These are phyloP conservation scores for Fragaria vesca DNA, from an alignment of 306 rosid genomes.

Conservation along the genomic window DNA sequence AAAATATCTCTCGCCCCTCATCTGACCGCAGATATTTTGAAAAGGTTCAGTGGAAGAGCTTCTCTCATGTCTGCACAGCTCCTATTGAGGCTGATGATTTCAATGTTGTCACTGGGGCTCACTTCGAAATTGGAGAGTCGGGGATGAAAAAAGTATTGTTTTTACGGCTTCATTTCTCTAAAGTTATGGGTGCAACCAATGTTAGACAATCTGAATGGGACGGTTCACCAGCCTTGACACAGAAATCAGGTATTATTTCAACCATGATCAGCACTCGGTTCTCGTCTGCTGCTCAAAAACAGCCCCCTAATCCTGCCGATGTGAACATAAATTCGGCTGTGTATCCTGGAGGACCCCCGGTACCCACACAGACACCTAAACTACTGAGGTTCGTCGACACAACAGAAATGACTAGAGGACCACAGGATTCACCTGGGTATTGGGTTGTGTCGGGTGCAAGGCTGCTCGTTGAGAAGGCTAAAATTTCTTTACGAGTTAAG, in stretches of 20 bases:
- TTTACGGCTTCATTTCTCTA: conserved; percentile 59
- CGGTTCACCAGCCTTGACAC: conserved; percentile 65
- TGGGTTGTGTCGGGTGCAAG: conserved; percentile 93
- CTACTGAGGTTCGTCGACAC: conserved; percentile 84
- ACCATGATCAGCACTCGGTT: conserved; percentile 71
- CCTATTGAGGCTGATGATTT: conserved; percentile 70
- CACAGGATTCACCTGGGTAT: conserved; percentile 84
- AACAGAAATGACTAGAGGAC: conserved; percentile 90
- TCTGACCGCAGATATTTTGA: conserved; percentile 67
- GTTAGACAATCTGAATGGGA: conserved; percentile 58
- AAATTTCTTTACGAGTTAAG: conserved; percentile 76
- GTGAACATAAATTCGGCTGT: conserved; percentile 77
- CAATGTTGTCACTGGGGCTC: conserved; percentile 76
- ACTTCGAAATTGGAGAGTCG: conserved; percentile 62
- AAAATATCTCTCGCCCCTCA: conserved; percentile 26
- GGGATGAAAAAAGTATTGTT: conserved; percentile 68
- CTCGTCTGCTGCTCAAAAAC: conserved; percentile 53
- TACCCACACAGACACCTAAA: conserved; percentile 63
- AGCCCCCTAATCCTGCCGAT: conserved; percentile 56
- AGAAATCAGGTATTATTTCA: conserved; percentile 82
- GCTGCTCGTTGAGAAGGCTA: conserved; percentile 67
- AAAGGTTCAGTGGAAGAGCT: conserved; percentile 91
- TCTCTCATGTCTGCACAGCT: conserved; percentile 85
- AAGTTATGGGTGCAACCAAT: conserved; percentile 38
- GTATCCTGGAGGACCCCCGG: conserved; percentile 86